Base-by-base conservation (phyloP, 1,139 yeast species). In the Pichia sp. region DNA sequence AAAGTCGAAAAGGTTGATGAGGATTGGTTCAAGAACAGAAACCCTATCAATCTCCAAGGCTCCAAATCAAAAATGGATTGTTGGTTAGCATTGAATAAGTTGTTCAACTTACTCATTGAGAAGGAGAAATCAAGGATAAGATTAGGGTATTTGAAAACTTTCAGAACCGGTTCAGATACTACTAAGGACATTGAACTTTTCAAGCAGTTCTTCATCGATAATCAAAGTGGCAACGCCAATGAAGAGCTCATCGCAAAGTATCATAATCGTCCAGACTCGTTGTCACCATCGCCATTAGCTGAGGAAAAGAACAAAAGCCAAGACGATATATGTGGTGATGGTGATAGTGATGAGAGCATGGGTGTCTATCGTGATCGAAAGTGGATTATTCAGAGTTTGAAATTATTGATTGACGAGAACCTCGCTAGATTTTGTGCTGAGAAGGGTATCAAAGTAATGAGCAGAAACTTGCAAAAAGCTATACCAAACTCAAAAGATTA, bases 341-440 rank as follows among this genome's bases (percentile, higher is more conserved):
- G n/a, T n/a, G n/a, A n/a, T n/a, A n/a, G n/a, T n/a, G n/a, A n/a
- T n/a, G n/a, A n/a, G n/a, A n/a, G n/a, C n/a, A n/a, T n/a, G n/a
- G n/a, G n/a, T 27, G 13, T 15, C 14, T 10, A 8, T 6, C 29
- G 26, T 15, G 38, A 38, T 32, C 34, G 32, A 27, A 14, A 13
- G n/a, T 50, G 54, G 55, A 48, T 56, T 17, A 17, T 40, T 14
- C 38, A 40, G 11, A 59, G 53, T 38, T 16, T 53, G 3, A 37
- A 38, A 19, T 29, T 46, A 12, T 35, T 60, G 22, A 41, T 57
- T 6, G 55, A 58, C 30, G 61, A 60, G 31, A 30, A 46, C 29
- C 36, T 55, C 14, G 38, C 56, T 1, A 34, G 33, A 11, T 57
- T 39, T 39, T 49, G 55, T 26, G 18, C 25, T 4, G 34, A 40